Base-by-base conservation (phyloP, 2,329 filamentous ascomycete genomes). In the Scedosporium apiospermum region DNA sequence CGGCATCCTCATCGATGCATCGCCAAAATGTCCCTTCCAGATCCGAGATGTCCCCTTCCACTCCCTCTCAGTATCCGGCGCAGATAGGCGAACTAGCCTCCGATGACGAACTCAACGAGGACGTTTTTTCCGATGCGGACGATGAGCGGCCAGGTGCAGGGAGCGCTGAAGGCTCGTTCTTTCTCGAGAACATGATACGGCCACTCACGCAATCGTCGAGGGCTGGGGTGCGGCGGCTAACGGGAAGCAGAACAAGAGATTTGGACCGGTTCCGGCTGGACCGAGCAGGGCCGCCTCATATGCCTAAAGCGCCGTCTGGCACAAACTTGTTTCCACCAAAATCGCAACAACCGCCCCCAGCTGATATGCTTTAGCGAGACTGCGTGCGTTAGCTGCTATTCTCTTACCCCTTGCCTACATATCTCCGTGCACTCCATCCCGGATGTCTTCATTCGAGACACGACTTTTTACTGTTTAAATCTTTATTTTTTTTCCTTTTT, bases 91-190 rank as follows among this genome's bases (percentile, higher is more conserved):
- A 89, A 12, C 81, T 90, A 58, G 78, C 86, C 2, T 91, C 88
- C 0, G 89, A 96, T 63, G 91, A 96, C 63, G 92, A 96, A 67
- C 79, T 82, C 53, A 78, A 80, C 1, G 87, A 90, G 51, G 90
- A 89, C 60, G 82, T 89, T 0, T 88, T 93, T 67, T 96, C 91
- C 0, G 93, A 97, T 66, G 86, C 86, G 14, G 89, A 92, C 72
- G 77, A 86, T 68, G 77, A 86, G 72, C 66, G 80, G 69, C 74
- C 74, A 70, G 49, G 73, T 72, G 44, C 27, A 10, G 21, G 73
- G 71, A 21, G 69, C 74, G 21, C 72, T 12, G 78, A 81, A 49
- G 73, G 76, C 18, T 82, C 80, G 0, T 85, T 84, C 71, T 82
- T 82, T 64, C 73, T 83, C 26, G 85, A 87, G 67, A 84, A 78